These are phyloP conservation scores for Clavispora asparagi DNA, from an alignment of 805 yeast species.

Conservation along the genomic window DNA sequence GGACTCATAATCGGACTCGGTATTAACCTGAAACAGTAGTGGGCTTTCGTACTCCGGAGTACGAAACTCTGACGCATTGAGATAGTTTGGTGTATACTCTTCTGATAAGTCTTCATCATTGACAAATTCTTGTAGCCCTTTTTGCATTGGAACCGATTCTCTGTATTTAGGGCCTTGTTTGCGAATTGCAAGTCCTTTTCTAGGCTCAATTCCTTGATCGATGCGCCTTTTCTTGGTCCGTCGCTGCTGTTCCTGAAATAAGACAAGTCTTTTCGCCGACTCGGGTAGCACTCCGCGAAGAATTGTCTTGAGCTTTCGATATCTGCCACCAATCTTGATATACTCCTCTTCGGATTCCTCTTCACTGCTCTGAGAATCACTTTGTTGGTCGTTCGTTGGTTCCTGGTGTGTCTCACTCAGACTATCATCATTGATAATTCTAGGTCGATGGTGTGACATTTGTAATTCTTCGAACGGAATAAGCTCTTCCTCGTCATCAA, in stretches of 20 bases:
- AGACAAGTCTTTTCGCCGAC: slow-evolving; percentile 30
- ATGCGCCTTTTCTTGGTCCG: slow-evolving; percentile 1
- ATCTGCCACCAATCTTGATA: slow-evolving; percentile 15
- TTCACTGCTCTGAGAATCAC: background rate
- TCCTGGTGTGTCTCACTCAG: background rate
- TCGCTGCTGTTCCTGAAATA: slow-evolving; percentile 15
- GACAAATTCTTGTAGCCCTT: slow-evolving; percentile 1
- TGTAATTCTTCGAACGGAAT: slow-evolving; percentile 10
- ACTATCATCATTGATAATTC: background rate
- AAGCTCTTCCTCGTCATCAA: slow-evolving; percentile 3
- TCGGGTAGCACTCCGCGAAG: slow-evolving; percentile 36
- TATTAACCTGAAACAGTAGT: background rate
- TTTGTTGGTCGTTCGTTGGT: too few species aligned
- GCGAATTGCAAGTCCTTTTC: slow-evolving; percentile 35
- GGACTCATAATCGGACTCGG: slow-evolving; percentile 7
- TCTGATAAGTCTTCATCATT: background rate
- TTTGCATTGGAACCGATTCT: slow-evolving; percentile 6
- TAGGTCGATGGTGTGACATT: background rate
- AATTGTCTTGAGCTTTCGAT: slow-evolving; percentile 24
- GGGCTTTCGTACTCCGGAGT: background rate
- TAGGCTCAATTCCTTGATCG: slow-evolving; percentile 10
- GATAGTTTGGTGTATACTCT: background rate
- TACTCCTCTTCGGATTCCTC: slow-evolving; percentile 8
- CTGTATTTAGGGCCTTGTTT: slow-evolving; percentile 12
- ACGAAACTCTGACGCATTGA: background rate